A percentile compares a stretch with the other conserved stretches of the same genome.
Conservation (phyloP, 2,329 filamentous ascomycete species). For the Tolypocladium nubicola region DNA sequence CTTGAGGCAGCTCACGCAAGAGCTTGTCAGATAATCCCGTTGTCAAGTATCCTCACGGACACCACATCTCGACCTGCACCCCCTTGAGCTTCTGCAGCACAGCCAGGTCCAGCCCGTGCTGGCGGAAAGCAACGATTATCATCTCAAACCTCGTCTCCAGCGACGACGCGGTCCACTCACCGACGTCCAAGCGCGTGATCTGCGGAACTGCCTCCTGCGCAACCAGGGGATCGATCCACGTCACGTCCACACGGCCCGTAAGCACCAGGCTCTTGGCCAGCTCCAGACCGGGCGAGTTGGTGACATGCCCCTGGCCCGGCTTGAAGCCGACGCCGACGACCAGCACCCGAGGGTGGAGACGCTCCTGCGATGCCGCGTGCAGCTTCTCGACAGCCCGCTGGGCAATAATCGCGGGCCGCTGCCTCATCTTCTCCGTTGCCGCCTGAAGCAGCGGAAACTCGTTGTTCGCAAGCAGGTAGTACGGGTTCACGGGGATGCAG, state of each 20-base stretch:
- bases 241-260: conserved; percentile 27
- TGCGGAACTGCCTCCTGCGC: conserved; percentile 28
- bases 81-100: conserved; percentile 23
- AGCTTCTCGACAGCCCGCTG: conserved; percentile 22
- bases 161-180: conserved; percentile 24
- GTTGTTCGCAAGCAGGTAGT: conserved; percentile 38
- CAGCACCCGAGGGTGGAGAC: conserved; percentile 20
- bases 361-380: conserved; percentile 2
- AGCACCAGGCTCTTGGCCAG: conserved; percentile 25
- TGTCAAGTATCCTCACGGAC: conserved; percentile 5
- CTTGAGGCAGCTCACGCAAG: no score
- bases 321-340: conserved; percentile 42
- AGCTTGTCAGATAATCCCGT: no score
- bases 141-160: conserved; percentile 28
- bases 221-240: conserved; percentile 33
- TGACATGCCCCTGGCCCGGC: conserved; percentile 33
- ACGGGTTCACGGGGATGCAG: conserved; percentile 45
- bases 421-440: conserved; percentile 32
- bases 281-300: conserved; percentile 35
- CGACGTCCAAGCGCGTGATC: conserved; percentile 24
- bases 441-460: conserved; percentile 33
- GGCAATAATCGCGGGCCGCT: conserved; percentile 28
- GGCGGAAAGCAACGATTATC: conserved; percentile 32
- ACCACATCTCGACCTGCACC: conserved; percentile 29
- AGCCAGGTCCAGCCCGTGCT: conserved; percentile 29